Base-by-base conservation (phyloP, 2,329 filamentous ascomycete genomes). In the Periconia sp. region DNA sequence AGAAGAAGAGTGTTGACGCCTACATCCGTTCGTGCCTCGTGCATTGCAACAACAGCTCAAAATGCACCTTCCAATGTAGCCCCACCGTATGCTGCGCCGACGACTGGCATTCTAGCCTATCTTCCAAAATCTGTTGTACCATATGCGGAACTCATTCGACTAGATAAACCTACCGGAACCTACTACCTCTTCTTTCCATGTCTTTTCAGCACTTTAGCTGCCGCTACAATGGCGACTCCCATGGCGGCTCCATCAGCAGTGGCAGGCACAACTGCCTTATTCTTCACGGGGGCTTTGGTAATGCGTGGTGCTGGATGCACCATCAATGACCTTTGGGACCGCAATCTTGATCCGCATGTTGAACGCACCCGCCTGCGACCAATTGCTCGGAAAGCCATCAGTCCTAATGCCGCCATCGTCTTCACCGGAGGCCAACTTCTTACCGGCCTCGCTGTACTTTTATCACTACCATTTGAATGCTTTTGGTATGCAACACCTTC, bases 271-370 rank as follows among this genome's bases (percentile, higher is more conserved):
- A 79, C 81, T 2, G 61, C 65, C 3, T 79, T 94, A 34, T 94
- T 95, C 72, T 81, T 87, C 59, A 77, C 83, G 2, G 90, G 89
- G 36, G 87, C 89, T 3, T 67, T 95, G 31, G 80, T 95, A 54
- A 94, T 95, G 88, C 87, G 91, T 48, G 88, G 91, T 35, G 89
- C 89, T 15, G 89, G 89, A 37, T 95, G 91, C 69, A 87, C 87
- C 13, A 90, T 95, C 72, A 95, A 95, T 66, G 91, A 96, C 66
- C 82, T 95, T 36, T 92, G 89, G 87, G 91, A 95, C 69, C 83
- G 89, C 40, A 88, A 94, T 57, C 84, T 95, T 12, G 91, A 96
- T 69, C 86, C 87, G 5, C 82, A 90, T 50, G 90, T 95, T 11
- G 72, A 80, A 2, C 82, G 91, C 34, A 95, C 89, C 5, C 82